phyloP scores from a whole-genome alignment of 768 basidiomycete genomes.

The Trametes cingulata region DNA sequence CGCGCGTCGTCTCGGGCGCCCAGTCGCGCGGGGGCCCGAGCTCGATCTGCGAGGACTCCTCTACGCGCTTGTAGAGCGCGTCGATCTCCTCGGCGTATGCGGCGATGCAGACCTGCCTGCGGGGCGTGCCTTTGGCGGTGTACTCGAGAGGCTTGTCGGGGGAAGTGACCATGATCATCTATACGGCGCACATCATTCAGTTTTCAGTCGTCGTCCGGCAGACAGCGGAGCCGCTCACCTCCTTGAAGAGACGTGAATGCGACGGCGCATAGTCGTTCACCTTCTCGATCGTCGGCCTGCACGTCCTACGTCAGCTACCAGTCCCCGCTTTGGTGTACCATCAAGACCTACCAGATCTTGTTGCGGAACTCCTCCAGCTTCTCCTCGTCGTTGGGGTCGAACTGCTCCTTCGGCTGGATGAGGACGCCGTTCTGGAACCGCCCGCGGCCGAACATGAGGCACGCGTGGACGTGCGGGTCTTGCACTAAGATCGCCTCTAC shows the following conservation, averaged over 20 bases:
- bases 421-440: slow-evolving; percentile 42
- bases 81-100: slow-evolving; percentile 45
- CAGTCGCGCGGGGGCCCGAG: slow-evolving; percentile 32
- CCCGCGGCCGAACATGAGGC: slow-evolving; percentile 44
- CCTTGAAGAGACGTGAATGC: slow-evolving; percentile 49
- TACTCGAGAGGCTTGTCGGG: slow-evolving; percentile 35
- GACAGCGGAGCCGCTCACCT: slow-evolving; percentile 31
- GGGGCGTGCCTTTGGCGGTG: slow-evolving; percentile 36
- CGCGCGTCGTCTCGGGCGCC: slow-evolving; percentile 23
- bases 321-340: too few species aligned
- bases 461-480: slow-evolving; percentile 35
- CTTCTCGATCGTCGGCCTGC: slow-evolving; percentile 36
- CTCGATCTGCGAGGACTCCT: slow-evolving; percentile 35
- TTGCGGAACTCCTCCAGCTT: slow-evolving; percentile 37
- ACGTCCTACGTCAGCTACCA: neutral
- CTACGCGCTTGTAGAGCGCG: slow-evolving; percentile 36
- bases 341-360: slow-evolving; percentile 33
- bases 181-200: slow-evolving; percentile 1
- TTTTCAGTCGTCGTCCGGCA: neutral
- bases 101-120: slow-evolving; percentile 29
- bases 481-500: slow-evolving; percentile 38
- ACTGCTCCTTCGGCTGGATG: slow-evolving; percentile 37
- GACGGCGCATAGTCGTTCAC: slow-evolving; percentile 44
- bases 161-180: slow-evolving; percentile 37
- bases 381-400: slow-evolving; percentile 34